Base-by-base conservation (phyloP, 1,284 basidiomycete species). In the Tylopilus sp. region DNA sequence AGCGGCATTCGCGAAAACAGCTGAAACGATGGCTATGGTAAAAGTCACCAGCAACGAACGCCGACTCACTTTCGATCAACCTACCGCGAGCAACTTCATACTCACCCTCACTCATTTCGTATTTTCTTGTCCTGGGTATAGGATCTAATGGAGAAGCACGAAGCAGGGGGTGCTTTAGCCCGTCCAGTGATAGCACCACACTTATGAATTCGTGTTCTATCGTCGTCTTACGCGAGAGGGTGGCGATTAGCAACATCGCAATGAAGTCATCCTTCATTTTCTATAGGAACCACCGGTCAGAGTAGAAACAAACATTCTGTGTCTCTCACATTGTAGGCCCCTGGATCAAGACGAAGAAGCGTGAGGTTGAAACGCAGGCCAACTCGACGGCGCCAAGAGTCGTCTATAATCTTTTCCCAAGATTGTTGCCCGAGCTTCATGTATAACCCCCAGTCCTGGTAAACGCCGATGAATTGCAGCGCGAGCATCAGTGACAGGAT, bases 301-400 rank as follows among this genome's bases (percentile, higher is more conserved):
- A 8, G 12, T 3, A 16, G 25, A 40, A 36, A n/a, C 19, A 49
- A 44, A 34, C 9, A 25, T 12, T 16, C 41, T 6, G 37, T 3
- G 45, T 69, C 78, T 69, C 78, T 59, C 52, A 88, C 87, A 45
- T 57, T 47, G 61, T 89, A 91, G 23, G 81, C 74, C 43, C 68
- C 71, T 0, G 84, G 82, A 57, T 93, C 84, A 10, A 85, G 69
- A 39, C 73, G 67, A 30, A 90, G 74, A 2, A 92, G 69, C 45
- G 75, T 82, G 40, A 79, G 74, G 72, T 85, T 81, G 62, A 93
- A 82, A 13, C 81, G 76, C 39, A 92, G 63, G 12, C 85, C 82
- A 23, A 92, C 78, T 45, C 87, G 78, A 34, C 77, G 74, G 15
- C 78, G 72, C 55, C 78, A 81, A 40, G 68, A 70, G 34, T 69